Conservation (phyloP, 176 grass and related monocot species). For the Zoysia pacifica region DNA sequence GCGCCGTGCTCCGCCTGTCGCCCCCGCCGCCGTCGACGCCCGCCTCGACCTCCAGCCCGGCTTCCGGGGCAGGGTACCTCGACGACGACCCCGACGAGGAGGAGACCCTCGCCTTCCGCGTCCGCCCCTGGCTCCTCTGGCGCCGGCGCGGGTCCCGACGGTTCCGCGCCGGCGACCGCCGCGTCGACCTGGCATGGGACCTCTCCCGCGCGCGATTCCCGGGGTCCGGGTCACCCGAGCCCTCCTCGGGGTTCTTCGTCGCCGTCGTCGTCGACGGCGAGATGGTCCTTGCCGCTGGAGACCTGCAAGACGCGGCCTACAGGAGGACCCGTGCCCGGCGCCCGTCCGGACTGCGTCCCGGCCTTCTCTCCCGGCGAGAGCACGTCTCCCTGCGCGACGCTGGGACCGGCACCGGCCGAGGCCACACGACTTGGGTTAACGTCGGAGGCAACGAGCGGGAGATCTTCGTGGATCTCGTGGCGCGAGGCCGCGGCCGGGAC, state of each 20-base stretch:
- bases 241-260: conserved; percentile 63
- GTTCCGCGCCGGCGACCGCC: conserved; percentile 46
- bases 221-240: conserved; percentile 49
- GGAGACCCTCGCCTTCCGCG: conserved; percentile 53
- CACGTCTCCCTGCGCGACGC: conserved; percentile 54
- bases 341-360: conserved; percentile 7
- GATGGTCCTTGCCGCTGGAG: conserved; percentile 73
- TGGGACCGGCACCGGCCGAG: conserved; percentile 1
- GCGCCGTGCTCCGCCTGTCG: conserved; percentile 59
- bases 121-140: conserved; percentile 77
- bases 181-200: conserved; percentile 65
- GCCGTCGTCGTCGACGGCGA: conserved; percentile 65
- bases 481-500: conserved; percentile 24
- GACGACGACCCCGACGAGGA: conserved; percentile 49
- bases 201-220: conserved; percentile 59
- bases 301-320: conserved; percentile 60
- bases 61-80: conserved; percentile 11
- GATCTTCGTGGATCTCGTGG: conserved; percentile 71
- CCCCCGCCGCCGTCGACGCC: neutral
- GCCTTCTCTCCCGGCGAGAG: conserved; percentile 58
- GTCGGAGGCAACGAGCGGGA: conserved; percentile 69
- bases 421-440: conserved; percentile 54
- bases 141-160: conserved; percentile 48
- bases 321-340: conserved; percentile 31
- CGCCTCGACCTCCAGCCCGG: neutral